Evolutionary conservation across 225 moss, liverwort and hornwort genomes (phyloP).

Genomic region (Neckera pumila): DNA sequence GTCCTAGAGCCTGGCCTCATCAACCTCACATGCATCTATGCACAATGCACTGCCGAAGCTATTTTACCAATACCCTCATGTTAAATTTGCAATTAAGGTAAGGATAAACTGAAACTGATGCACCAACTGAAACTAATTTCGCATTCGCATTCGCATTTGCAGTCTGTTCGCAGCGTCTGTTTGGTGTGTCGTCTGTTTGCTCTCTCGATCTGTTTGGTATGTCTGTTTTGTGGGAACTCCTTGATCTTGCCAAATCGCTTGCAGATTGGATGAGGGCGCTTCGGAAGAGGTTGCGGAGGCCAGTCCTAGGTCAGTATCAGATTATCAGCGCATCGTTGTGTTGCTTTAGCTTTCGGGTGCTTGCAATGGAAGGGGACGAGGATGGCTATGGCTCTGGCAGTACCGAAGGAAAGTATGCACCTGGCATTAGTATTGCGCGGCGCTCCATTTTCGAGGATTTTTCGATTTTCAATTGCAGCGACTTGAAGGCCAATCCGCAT

Average conservation of each 20-base stretch:
- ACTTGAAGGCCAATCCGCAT: too few species aligned
- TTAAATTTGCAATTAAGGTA: neutral
- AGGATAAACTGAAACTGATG: neutral
- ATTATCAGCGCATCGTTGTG: neutral
- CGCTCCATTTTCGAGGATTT: neutral
- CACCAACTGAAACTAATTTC: neutral
- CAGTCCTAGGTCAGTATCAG: neutral
- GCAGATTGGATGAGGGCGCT: neutral
- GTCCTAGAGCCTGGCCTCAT: too few species aligned
- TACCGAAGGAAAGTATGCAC: too few species aligned
- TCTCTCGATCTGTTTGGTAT: neutral
- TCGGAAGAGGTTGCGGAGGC: neutral
- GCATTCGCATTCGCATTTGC: neutral
- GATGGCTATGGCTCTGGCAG: neutral
- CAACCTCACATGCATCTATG: too few species aligned
- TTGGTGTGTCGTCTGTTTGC: neutral
- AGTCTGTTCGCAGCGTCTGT: neutral
- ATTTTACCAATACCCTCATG: neutral
- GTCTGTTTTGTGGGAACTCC: neutral
- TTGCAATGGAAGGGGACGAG: neutral
- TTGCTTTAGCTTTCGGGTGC: neutral
- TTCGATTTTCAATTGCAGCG: too few species aligned
- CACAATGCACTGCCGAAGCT: too few species aligned
- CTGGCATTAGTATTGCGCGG: neutral
- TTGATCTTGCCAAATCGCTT: neutral